Evolutionary conservation across 2,329 filamentous ascomycete species (phyloP).

Genomic region (Pseudogymnoascus sp.): DNA sequence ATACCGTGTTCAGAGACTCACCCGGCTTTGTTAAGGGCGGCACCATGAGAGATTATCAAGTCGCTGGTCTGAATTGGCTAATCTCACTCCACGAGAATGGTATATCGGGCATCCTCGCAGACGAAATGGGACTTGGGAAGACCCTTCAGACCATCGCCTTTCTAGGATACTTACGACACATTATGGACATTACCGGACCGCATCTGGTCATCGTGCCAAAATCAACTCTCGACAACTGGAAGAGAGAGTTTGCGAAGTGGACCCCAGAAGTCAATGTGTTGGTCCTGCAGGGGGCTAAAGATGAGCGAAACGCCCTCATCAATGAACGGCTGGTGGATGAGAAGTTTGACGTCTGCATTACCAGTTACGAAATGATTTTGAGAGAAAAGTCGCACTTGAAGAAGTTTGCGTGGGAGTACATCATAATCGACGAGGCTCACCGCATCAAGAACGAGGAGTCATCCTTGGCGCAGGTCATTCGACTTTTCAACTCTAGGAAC

Average conservation of each 20-base stretch:
- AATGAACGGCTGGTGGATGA: constrained; percentile 86
- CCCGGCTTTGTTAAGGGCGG: constrained; percentile 80
- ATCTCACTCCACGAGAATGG: constrained; percentile 97
- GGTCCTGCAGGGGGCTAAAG: constrained; percentile 90
- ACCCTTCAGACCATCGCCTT: constrained; percentile 97
- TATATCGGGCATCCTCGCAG: constrained; percentile 94
- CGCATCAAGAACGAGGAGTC: constrained; percentile 99
- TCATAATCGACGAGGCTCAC: constrained; percentile 97
- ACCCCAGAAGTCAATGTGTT: constrained; percentile 92
- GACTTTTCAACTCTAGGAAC: constrained; percentile 91
- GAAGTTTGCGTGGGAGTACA: constrained; percentile 99
- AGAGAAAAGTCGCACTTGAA: constrained; percentile 90
- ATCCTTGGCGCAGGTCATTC: constrained; percentile 90
- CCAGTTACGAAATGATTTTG: constrained; percentile 98
- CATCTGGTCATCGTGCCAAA: constrained; percentile 92
- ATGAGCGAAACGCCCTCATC: constrained; percentile 82
- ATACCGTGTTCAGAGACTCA: constrained; percentile 89
- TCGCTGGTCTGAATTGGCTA: constrained; percentile 93
- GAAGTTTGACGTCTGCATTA: constrained; percentile 96
- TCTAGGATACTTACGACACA: constrained; percentile 85
- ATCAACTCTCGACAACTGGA: constrained; percentile 97
- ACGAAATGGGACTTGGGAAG: constrained; percentile 98
- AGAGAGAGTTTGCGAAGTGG: constrained; percentile 88
- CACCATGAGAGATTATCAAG: constrained; percentile 91
- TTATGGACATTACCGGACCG: constrained; percentile 81